Evolutionary conservation across 441 rosid species (phyloP).

Genomic region (Eruca vesicaria): DNA sequence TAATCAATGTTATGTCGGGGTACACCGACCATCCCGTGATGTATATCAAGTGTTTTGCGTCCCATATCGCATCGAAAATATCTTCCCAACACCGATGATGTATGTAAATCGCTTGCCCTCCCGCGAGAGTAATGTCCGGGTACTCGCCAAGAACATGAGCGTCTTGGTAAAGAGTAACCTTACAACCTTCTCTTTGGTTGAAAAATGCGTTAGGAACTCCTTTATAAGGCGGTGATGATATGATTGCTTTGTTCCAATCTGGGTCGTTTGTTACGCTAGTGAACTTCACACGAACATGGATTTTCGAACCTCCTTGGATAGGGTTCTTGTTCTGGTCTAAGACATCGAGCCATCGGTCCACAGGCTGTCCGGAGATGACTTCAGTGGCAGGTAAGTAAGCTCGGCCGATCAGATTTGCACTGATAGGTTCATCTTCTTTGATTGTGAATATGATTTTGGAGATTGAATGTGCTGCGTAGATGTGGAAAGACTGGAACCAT

Average conservation of each 20-base stretch:
- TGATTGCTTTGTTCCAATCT: slow-evolving; percentile 51
- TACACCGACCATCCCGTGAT: slow-evolving; percentile 60
- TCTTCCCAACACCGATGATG: slow-evolving; percentile 64
- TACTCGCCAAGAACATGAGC: slow-evolving; percentile 44
- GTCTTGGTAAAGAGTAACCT: slow-evolving; percentile 61
- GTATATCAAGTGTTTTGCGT: slow-evolving; percentile 52
- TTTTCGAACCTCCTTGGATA: slow-evolving; percentile 35
- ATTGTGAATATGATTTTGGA: slow-evolving; percentile 45
- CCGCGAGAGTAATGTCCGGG: slow-evolving; percentile 6
- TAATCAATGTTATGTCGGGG: slow-evolving; percentile 38
- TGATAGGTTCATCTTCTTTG: slow-evolving; percentile 43
- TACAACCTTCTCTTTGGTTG: slow-evolving; percentile 48
- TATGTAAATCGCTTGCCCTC: slow-evolving; percentile 23
- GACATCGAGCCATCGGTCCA: slow-evolving; percentile 42
- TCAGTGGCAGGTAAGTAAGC: slow-evolving; percentile 49
- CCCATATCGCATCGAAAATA: slow-evolving; percentile 45
- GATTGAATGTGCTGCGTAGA: slow-evolving; percentile 52
- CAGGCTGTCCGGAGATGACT: slow-evolving; percentile 26
- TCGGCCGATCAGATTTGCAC: slow-evolving; percentile 57
- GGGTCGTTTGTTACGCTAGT: slow-evolving; percentile 25
- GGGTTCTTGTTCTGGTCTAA: slow-evolving; percentile 36
- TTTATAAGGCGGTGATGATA: background rate
- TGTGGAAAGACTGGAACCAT: slow-evolving; percentile 45
- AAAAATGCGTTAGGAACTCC: slow-evolving; percentile 54
- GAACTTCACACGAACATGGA: slow-evolving; percentile 44